Evolutionary conservation across 2,329 filamentous ascomycete species (phyloP).

Genomic region (Onygenales sp.): DNA sequence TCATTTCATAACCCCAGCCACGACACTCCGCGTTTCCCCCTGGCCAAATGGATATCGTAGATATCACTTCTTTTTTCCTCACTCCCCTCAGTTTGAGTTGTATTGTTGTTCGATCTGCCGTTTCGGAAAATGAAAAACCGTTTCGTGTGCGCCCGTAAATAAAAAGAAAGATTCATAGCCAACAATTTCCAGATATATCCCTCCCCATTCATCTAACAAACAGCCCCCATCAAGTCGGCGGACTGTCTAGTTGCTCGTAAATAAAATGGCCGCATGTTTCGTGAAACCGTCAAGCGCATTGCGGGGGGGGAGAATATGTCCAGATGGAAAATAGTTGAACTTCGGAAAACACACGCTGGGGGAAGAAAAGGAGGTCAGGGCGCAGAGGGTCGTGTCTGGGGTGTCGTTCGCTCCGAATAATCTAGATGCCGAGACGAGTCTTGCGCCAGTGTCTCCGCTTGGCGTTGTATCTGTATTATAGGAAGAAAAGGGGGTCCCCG

Average conservation of each 20-base stretch:
- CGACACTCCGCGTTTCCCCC: too few relatives aligned
- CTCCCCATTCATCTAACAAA: too few relatives aligned
- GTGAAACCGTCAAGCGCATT: not conserved
- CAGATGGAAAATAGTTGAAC: not conserved
- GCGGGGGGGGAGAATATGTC: not conserved
- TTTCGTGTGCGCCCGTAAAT: too few relatives aligned
- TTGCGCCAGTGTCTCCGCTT: slow-evolving; percentile 99
- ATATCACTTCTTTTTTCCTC: too few relatives aligned
- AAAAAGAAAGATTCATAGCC: too few relatives aligned
- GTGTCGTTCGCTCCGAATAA: slow-evolving; percentile 41
- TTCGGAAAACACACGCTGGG: not conserved
- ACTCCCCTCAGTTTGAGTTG: too few relatives aligned
- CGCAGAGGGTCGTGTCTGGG: slow-evolving; percentile 14
- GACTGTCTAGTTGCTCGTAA: not conserved
- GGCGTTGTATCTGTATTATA: slow-evolving; percentile 79
- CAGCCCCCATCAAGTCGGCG: too few relatives aligned
- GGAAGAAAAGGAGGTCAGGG: not conserved
- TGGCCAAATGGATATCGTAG: too few relatives aligned
- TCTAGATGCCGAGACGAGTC: slow-evolving; percentile 95
- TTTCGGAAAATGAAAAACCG: too few relatives aligned
- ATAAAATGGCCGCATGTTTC: not conserved
- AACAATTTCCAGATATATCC: too few relatives aligned
- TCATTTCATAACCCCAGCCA: too few relatives aligned
- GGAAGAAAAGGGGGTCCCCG: not conserved
- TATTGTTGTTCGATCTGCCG: too few relatives aligned